phyloP scores from a whole-genome alignment of 139 green algal genomes.

The Protoeuglena noctilucae region DNA sequence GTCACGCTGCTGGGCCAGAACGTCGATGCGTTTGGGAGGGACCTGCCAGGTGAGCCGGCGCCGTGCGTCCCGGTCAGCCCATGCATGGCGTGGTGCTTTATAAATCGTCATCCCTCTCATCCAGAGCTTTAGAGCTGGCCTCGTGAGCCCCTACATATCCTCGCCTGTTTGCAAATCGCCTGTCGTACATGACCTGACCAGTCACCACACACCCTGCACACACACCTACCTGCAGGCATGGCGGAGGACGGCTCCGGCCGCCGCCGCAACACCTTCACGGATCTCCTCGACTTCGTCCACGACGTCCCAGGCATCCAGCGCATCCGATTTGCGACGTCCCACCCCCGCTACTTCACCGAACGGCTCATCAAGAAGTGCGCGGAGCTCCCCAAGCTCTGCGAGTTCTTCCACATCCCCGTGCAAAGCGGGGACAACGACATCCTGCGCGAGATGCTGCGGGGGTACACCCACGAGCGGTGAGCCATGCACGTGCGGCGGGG shows the following conservation, averaged over 20 bases:
- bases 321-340: conserved; percentile 87
- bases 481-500: too few species aligned
- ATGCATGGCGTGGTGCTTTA: too few species aligned
- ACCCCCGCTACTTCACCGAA: conserved; percentile 87
- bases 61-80: too few species aligned
- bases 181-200: too few species aligned
- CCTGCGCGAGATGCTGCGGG: conserved; percentile 69
- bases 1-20: conserved; percentile 96
- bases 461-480: conserved; percentile 74
- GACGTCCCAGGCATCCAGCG: conserved; percentile 80
- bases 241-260: conserved; percentile 52
- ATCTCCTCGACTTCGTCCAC: conserved; percentile 74
- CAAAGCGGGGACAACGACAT: conserved; percentile 85
- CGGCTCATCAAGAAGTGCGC: conserved; percentile 73
- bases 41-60: conserved; percentile 60
- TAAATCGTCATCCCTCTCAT: too few species aligned
- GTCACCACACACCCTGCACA: too few species aligned
- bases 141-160: too few species aligned
- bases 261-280: conserved; percentile 80
- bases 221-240: too few species aligned
- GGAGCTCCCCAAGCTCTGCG: conserved; percentile 87
- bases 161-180: too few species aligned
- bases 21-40: conserved; percentile 86
- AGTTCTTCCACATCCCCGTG: conserved; percentile 98
- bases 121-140: too few species aligned